phyloP scores from a whole-genome alignment of 805 yeast genomes.

The Sporopachydermia quercuum region DNA sequence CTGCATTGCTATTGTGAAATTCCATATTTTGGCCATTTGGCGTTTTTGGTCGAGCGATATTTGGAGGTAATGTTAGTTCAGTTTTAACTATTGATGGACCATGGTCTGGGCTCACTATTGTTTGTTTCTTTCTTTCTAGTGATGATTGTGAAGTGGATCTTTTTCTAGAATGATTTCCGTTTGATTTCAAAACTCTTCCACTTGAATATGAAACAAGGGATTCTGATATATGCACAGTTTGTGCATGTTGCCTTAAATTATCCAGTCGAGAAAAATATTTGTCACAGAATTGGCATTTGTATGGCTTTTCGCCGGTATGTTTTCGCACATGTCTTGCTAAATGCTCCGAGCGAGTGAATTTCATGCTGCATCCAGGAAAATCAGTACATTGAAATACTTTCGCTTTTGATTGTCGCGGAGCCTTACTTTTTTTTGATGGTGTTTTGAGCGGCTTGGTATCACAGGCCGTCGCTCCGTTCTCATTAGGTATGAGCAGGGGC shows the following conservation, averaged over 20 bases:
- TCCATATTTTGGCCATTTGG: too few species aligned
- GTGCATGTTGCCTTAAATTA: conserved; percentile 81
- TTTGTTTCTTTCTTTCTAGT: not conserved
- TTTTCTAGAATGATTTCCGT: not conserved
- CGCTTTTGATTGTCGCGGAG: conserved; percentile 9
- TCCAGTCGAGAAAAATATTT: conserved; percentile 74
- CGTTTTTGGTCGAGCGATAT: not conserved
- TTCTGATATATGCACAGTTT: conserved; percentile 59
- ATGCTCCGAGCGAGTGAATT: conserved; percentile 84
- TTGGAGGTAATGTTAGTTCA: too few species aligned
- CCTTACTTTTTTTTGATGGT: conserved; percentile 31
- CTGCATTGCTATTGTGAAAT: too few species aligned
- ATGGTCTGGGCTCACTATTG: too few species aligned
- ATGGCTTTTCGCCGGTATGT: conserved; percentile 92
- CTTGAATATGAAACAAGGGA: conserved; percentile 2
- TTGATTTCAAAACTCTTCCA: not conserved
- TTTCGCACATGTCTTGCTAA: conserved; percentile 83
- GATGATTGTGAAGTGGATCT: not conserved
- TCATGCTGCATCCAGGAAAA: conserved; percentile 74
- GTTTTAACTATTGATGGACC: too few species aligned
- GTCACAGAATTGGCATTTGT: conserved; percentile 68
- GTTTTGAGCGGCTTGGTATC: conserved; percentile 28
- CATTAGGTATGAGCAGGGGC: too few species aligned
- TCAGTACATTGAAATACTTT: conserved; percentile 73
- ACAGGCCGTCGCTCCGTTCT: too few species aligned